phyloP scores from a whole-genome alignment of 2,329 filamentous ascomycete genomes.

The Fusarium proliferatum region DNA sequence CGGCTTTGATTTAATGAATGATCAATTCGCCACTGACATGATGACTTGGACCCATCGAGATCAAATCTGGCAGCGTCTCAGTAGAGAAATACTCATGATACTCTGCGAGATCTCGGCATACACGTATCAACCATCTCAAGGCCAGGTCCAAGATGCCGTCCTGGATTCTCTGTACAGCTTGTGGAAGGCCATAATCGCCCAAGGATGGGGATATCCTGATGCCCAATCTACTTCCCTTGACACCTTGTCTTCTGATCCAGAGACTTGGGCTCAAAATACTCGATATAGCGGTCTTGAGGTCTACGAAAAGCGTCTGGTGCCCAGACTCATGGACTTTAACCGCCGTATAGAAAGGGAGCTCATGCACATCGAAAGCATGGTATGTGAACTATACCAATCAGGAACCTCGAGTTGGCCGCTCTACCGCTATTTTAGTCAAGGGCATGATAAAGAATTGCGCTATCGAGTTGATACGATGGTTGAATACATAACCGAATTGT shows the following conservation, averaged over 20 bases:
- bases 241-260: not conserved
- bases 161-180: not conserved
- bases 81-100: slow-evolving; percentile 13
- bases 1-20: slow-evolving; percentile 26
- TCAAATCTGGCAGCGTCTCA: not conserved
- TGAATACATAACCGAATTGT: not conserved
- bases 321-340: slow-evolving; percentile 32
- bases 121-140: not conserved
- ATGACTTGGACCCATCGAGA: slow-evolving; percentile 4
- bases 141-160: not conserved
- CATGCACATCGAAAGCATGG: slow-evolving; percentile 31
- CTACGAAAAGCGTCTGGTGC: slow-evolving; percentile 27
- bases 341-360: slow-evolving; percentile 28
- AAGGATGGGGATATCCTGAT: slow-evolving; percentile 6
- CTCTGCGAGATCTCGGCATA: slow-evolving; percentile 19
- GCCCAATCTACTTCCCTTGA: not conserved
- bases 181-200: not conserved
- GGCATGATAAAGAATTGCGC: slow-evolving; percentile 14
- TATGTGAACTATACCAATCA: slow-evolving; percentile 40
- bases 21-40: slow-evolving; percentile 13
- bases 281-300: not conserved
- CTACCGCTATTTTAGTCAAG: slow-evolving; percentile 12
- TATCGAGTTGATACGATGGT: not conserved
- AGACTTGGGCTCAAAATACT: not conserved
- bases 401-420: slow-evolving; percentile 20